Percentiles rank a stretch among this genome's conserved stretches.
Conservation (phyloP, 306 rosid genomes). For the Cicer chorassanicum region DNA sequence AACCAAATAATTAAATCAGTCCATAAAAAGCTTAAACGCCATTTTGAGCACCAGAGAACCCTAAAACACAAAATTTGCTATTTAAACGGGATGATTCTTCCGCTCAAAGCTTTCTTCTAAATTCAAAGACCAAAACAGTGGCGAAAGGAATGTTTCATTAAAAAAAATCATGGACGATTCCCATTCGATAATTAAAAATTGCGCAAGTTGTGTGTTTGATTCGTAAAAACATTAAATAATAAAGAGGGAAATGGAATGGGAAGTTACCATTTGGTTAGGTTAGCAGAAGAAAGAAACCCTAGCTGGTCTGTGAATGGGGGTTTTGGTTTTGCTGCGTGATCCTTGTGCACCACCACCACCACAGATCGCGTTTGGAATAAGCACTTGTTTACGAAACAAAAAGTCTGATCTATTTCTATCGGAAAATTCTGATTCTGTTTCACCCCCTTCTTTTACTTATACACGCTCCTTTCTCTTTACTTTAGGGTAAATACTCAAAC, state of each 20-base stretch:
- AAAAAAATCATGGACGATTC: neutral
- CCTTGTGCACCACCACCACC: conserved; percentile 21
- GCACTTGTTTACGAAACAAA: conserved; percentile 32
- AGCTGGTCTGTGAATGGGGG: conserved; percentile 13
- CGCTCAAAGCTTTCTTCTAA: neutral
- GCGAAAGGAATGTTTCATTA: neutral
- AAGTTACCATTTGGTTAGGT: conserved; percentile 47
- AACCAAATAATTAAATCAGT: neutral
- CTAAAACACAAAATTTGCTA: neutral
- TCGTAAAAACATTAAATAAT: conserved; percentile 1
- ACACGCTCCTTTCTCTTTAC: neutral
- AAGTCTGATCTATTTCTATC: neutral
- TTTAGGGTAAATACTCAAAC: too few species aligned
- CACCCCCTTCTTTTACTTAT: neutral
- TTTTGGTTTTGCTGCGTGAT: conserved; percentile 16
- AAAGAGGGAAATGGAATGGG: conserved; percentile 20
- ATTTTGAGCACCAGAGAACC: conserved; percentile 3
- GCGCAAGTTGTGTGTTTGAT: neutral
- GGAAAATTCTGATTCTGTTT: neutral
- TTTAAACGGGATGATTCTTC: neutral
- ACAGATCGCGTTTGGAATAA: conserved; percentile 47
- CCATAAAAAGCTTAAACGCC: neutral
- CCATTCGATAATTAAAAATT: neutral
- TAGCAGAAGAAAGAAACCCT: conserved; percentile 48
- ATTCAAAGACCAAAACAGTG: neutral